These are phyloP conservation scores for Gossypium raimondii DNA, from an alignment of 345 rosid species.

Conservation along the genomic window DNA sequence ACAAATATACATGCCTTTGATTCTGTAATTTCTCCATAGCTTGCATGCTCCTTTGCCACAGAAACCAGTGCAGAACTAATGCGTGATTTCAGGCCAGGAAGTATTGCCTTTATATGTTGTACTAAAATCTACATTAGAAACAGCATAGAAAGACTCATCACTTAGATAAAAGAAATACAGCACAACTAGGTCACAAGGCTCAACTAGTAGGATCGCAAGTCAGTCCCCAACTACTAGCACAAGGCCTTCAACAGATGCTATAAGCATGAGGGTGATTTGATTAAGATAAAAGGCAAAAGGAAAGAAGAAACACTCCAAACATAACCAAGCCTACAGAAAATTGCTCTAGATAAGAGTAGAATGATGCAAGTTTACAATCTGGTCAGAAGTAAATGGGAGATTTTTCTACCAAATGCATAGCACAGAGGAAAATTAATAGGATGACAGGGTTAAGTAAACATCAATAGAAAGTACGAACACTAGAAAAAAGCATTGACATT, in stretches of 20 bases:
- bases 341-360: not conserved
- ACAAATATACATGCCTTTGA: slow-evolving; percentile 51
- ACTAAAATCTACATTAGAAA: slow-evolving; percentile 59
- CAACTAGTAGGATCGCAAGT: not conserved
- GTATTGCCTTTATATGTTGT: slow-evolving; percentile 74
- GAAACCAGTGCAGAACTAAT: slow-evolving; percentile 61
- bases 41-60: slow-evolving; percentile 84
- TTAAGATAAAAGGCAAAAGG: not conserved
- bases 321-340: not conserved
- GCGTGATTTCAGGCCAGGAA: slow-evolving; percentile 77
- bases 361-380: not conserved
- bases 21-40: slow-evolving; percentile 84
- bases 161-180: not conserved
- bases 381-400: not conserved
- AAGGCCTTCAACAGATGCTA: slow-evolving; percentile 9
- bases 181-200: not conserved
- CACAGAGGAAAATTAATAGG: not conserved
- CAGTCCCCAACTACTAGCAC: slow-evolving; percentile 12
- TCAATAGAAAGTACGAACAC: not conserved
- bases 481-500: not conserved
- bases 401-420: not conserved
- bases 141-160: slow-evolving; percentile 7
- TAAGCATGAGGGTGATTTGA: not conserved
- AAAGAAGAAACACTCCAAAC: not conserved
- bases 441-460: not conserved